Conservation (phyloP, 2,329 filamentous ascomycete genomes). For the Sporothrix sp. region DNA sequence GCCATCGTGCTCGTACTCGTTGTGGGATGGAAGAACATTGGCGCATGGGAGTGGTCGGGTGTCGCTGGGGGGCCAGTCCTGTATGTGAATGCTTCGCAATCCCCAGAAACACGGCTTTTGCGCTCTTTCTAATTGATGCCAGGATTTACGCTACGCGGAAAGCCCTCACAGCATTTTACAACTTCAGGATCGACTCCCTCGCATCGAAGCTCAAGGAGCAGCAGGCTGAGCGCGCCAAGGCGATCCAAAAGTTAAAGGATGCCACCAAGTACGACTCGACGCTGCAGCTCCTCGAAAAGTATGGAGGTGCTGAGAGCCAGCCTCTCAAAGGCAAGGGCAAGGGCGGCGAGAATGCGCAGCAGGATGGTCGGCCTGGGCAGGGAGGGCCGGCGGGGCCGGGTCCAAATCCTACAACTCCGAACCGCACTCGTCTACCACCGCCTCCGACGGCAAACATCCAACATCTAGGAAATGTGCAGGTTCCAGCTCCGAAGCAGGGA, state of each 20-base stretch:
- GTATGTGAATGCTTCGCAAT: slow-evolving; percentile 37
- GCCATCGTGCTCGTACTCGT: slow-evolving; percentile 74
- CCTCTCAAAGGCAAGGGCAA: slow-evolving; percentile 23
- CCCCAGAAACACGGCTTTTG: neutral
- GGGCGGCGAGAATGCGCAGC: slow-evolving; percentile 3
- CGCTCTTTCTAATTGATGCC: neutral
- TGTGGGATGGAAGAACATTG: slow-evolving; percentile 73
- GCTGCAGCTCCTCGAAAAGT: slow-evolving; percentile 85
- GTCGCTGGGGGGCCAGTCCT: slow-evolving; percentile 68
- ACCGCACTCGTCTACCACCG: slow-evolving; percentile 43
- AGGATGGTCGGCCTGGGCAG: slow-evolving; percentile 16
- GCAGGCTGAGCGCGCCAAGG: slow-evolving; percentile 69
- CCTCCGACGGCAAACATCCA: slow-evolving; percentile 55
- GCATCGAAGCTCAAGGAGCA: slow-evolving; percentile 62
- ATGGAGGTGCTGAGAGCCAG: slow-evolving; percentile 58
- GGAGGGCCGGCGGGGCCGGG: slow-evolving; percentile 6
- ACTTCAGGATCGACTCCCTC: slow-evolving; percentile 65
- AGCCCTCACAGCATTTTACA: slow-evolving; percentile 60
- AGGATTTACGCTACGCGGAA: slow-evolving; percentile 74
- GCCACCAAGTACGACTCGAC: slow-evolving; percentile 96
- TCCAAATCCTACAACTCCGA: slow-evolving; percentile 19
- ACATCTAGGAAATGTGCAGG: slow-evolving; percentile 22
- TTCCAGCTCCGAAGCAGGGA: neutral
- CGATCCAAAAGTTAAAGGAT: slow-evolving; percentile 88
- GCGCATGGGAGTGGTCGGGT: slow-evolving; percentile 65